A percentile compares a stretch with the other conserved stretches of the same genome.
phyloP scores from a whole-genome alignment of 768 basidiomycete genomes.

The Mycena rosella region DNA sequence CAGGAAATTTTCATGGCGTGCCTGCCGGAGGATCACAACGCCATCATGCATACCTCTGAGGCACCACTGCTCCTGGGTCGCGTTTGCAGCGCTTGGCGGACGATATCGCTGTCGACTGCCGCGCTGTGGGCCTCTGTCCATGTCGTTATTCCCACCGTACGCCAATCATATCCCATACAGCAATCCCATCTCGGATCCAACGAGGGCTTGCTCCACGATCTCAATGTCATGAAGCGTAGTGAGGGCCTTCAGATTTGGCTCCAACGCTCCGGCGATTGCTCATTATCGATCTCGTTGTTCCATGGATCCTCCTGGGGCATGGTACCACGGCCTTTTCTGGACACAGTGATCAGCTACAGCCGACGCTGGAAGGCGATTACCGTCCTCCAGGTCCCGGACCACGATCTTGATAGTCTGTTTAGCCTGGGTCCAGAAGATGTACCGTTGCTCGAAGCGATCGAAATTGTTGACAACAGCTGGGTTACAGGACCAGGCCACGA shows the following conservation, averaged over 20 bases:
- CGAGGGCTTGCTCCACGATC: background rate
- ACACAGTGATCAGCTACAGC: background rate
- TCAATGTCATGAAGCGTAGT: background rate
- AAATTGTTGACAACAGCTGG: background rate
- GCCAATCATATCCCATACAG: background rate
- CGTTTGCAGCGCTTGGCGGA: constrained; percentile 16
- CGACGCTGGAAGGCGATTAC: constrained; percentile 6
- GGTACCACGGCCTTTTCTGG: background rate
- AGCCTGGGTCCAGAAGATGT: background rate
- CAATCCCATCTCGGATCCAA: too few species aligned
- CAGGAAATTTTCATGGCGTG: constrained; percentile 17
- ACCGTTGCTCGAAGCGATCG: constrained; percentile 9
- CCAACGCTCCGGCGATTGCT: background rate
- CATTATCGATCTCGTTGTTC: constrained; percentile 7
- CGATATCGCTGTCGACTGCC: background rate
- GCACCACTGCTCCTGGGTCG: constrained; percentile 7
- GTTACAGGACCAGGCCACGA: background rate
- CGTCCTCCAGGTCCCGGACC: background rate
- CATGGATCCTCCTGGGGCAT: too few species aligned
- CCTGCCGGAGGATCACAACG: constrained; percentile 4
- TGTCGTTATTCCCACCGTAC: background rate
- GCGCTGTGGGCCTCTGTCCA: constrained; percentile 19
- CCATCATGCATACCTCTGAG: constrained; percentile 8
- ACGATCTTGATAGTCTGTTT: background rate
- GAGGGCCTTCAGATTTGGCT: constrained; percentile 3